Evolutionary conservation across 1,284 basidiomycete genomes (phyloP).

Genomic region (Microstroma glucosiphilum): DNA sequence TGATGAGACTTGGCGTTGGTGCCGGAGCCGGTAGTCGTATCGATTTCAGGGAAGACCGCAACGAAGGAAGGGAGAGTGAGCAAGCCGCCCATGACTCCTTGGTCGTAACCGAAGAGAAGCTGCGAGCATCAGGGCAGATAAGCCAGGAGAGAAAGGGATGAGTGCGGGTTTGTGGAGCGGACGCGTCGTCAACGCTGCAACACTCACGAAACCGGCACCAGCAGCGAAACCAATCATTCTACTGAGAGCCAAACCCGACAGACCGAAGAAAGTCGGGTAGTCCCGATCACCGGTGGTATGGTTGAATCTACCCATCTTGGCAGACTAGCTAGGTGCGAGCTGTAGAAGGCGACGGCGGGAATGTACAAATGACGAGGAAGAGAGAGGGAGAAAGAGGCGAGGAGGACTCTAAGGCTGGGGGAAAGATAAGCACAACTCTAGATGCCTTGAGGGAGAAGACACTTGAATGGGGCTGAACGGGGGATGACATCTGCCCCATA

Average conservation of each 20-base stretch:
- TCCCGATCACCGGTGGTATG: background rate
- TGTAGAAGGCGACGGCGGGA: too few species aligned
- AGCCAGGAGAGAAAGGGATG: background rate
- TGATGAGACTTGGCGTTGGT: slow-evolving; percentile 20
- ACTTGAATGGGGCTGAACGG: too few species aligned
- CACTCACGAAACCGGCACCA: slow-evolving; percentile 38
- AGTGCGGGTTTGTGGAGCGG: background rate
- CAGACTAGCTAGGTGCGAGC: too few species aligned
- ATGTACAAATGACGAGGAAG: too few species aligned
- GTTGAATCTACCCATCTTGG: background rate
- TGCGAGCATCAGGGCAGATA: background rate
- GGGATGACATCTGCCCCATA: too few species aligned
- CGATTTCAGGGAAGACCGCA: slow-evolving; percentile 34
- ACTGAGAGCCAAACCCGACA: slow-evolving; percentile 32
- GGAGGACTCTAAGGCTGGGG: too few species aligned
- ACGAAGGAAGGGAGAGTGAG: slow-evolving; percentile 39
- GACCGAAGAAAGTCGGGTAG: slow-evolving; percentile 28
- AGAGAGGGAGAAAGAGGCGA: too few species aligned
- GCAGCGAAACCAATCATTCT: slow-evolving; percentile 41
- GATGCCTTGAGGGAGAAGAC: too few species aligned
- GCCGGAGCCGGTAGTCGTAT: slow-evolving; percentile 17
- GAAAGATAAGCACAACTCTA: too few species aligned
- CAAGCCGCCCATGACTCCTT: slow-evolving; percentile 47
- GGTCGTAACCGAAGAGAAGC: slow-evolving; percentile 46
- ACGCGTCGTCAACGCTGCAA: background rate